phyloP scores from a whole-genome alignment of 1,284 basidiomycete genomes.

The Fomitiporia mediterranea region DNA sequence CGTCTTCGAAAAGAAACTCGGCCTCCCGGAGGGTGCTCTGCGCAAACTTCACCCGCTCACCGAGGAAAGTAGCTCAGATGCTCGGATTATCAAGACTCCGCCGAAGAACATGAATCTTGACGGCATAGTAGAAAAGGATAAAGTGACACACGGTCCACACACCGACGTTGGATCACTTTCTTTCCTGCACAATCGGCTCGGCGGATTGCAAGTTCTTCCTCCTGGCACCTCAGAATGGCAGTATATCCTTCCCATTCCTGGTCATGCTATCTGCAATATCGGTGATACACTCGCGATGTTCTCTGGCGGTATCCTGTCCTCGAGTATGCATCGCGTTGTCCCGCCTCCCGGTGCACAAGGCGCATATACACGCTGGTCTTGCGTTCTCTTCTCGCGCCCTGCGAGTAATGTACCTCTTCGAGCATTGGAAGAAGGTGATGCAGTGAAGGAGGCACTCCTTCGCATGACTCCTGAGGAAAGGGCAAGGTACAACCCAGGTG shows the following conservation, averaged over 20 bases:
- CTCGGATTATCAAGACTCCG: slow-evolving; percentile 51
- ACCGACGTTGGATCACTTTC: slow-evolving; percentile 49
- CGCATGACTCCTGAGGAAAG: slow-evolving; percentile 9
- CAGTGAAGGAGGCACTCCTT: not conserved
- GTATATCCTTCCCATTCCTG: slow-evolving; percentile 60
- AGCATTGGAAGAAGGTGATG: slow-evolving; percentile 45
- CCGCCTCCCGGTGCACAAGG: slow-evolving; percentile 45
- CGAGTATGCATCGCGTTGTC: slow-evolving; percentile 49
- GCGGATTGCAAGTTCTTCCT: slow-evolving; percentile 66
- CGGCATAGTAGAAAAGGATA: slow-evolving; percentile 25
- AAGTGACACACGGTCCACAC: slow-evolving; percentile 45
- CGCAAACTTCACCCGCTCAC: slow-evolving; percentile 39
- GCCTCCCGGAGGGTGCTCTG: slow-evolving; percentile 48
- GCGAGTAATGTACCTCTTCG: slow-evolving; percentile 45
- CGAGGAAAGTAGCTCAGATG: slow-evolving; percentile 54
- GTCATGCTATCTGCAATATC: slow-evolving; percentile 56
- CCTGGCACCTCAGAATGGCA: slow-evolving; percentile 61
- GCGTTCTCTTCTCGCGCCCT: slow-evolving; percentile 61
- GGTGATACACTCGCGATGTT: slow-evolving; percentile 56
- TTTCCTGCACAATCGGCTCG: slow-evolving; percentile 64
- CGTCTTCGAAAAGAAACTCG: slow-evolving; percentile 53
- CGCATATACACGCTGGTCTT: slow-evolving; percentile 47
- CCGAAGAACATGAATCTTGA: slow-evolving; percentile 27
- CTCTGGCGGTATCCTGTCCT: slow-evolving; percentile 53
- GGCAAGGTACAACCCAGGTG: slow-evolving; percentile 19